phyloP scores from a whole-genome alignment of 495 filamentous ascomycete genomes.

The Antarctomyces pellizariae region DNA sequence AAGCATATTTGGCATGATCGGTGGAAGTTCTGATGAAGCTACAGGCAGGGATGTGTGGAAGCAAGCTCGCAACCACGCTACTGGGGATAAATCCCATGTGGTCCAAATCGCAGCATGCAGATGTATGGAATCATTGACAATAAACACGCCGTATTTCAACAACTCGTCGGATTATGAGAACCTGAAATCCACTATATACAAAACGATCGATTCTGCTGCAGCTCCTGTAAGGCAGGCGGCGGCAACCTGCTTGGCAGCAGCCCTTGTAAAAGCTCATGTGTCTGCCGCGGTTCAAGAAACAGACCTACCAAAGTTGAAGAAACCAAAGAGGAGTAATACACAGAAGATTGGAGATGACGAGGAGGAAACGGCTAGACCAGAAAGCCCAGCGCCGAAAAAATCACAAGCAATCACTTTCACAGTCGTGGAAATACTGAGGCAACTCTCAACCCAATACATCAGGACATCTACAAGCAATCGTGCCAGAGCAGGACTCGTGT shows the following conservation, averaged over 20 bases:
- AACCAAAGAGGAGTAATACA: slow-evolving; percentile 36
- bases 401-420: slow-evolving; percentile 45
- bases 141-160: slow-evolving; percentile 55
- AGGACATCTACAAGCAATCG: slow-evolving; percentile 60
- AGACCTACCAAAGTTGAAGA: slow-evolving; percentile 40
- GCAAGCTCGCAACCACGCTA: slow-evolving; percentile 52
- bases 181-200: slow-evolving; percentile 55
- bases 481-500: slow-evolving; percentile 57
- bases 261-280: slow-evolving; percentile 59
- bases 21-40: slow-evolving; percentile 55
- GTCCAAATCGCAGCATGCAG: slow-evolving; percentile 61
- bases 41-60: slow-evolving; percentile 89
- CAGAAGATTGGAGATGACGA: slow-evolving; percentile 63
- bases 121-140: slow-evolving; percentile 53
- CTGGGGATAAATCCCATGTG: slow-evolving; percentile 58
- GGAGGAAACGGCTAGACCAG: slow-evolving; percentile 44
- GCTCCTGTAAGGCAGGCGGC: slow-evolving; percentile 58
- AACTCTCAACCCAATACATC: slow-evolving; percentile 62
- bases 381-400: slow-evolving; percentile 53
- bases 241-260: slow-evolving; percentile 62
- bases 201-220: slow-evolving; percentile 57
- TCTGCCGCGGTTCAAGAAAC: slow-evolving; percentile 28
- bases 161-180: slow-evolving; percentile 83
- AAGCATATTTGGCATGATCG: slow-evolving; percentile 50
- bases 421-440: slow-evolving; percentile 55